Percentiles rank a stretch among this genome's conserved stretches.
These are phyloP conservation scores for Gastrodia elata DNA, from an alignment of 106 monocot species.

Conservation along the genomic window DNA sequence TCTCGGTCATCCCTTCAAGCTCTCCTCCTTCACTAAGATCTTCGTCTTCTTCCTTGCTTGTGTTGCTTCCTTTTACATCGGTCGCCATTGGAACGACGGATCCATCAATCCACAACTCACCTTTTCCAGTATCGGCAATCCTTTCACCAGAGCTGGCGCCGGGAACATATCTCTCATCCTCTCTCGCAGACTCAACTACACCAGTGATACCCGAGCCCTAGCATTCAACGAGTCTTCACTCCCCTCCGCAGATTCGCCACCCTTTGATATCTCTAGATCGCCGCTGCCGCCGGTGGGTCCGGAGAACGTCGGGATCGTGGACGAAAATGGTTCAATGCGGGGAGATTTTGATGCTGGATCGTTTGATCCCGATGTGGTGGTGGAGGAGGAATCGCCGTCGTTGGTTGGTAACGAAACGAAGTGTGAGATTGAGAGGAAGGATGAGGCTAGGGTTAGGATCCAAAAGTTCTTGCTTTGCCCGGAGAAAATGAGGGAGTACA, in stretches of 20 bases:
- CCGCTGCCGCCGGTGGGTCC: conserved; percentile 19
- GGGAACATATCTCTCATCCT: conserved; percentile 18
- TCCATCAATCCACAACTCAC: conserved; percentile 19
- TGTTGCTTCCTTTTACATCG: conserved; percentile 42
- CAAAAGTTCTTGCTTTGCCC: conserved; percentile 54
- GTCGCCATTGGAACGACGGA: conserved; percentile 34
- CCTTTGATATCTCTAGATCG: conserved; percentile 2
- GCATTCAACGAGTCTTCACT: not conserved
- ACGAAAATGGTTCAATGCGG: conserved; percentile 43
- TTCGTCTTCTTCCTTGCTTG: conserved; percentile 15
- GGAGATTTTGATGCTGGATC: conserved; percentile 56
- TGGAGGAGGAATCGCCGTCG: conserved; percentile 16
- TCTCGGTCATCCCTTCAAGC: conserved; percentile 10
- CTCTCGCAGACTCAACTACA: not conserved
- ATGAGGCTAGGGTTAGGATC: conserved; percentile 19
- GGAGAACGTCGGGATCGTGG: conserved; percentile 37
- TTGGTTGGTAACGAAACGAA: not conserved
- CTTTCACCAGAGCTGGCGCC: not conserved
- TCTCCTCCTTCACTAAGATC: conserved; percentile 9
- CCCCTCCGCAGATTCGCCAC: conserved; percentile 9
- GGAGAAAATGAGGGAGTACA: conserved; percentile 67
- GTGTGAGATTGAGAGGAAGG: not conserved
- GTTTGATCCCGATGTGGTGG: conserved; percentile 32
- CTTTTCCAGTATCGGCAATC: conserved; percentile 14
- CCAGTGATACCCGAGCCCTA: not conserved